A percentile compares a stretch with the other conserved stretches of the same genome.
Conservation (phyloP, 2,329 filamentous ascomycete genomes). For the Cytospora paraplurivora region DNA sequence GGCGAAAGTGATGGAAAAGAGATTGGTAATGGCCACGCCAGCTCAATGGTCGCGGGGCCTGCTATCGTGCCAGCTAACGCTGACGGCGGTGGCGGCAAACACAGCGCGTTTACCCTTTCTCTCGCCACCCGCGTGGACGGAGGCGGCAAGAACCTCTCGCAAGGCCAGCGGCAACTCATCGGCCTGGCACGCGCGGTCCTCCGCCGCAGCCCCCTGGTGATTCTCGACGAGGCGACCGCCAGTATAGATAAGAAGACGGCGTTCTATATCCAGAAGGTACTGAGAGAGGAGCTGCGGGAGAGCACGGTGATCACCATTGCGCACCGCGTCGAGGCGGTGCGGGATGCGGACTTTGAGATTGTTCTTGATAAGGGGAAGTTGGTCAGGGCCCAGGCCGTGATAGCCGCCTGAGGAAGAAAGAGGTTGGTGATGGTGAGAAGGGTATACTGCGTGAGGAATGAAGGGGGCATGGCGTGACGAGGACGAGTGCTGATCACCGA, state of each 20-base stretch:
- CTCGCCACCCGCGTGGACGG: constrained; percentile 57
- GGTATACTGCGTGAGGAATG: too few relatives aligned
- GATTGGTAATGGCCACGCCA: not conserved
- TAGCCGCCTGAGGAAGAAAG: not conserved
- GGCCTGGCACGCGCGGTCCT: constrained; percentile 62
- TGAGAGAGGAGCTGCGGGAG: constrained; percentile 54
- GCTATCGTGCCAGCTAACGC: constrained; percentile 33
- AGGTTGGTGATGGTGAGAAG: too few relatives aligned
- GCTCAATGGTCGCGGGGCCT: constrained; percentile 29
- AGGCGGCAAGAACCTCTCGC: constrained; percentile 63
- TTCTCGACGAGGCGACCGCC: constrained; percentile 67
- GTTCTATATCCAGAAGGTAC: constrained; percentile 57
- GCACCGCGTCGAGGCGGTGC: constrained; percentile 65
- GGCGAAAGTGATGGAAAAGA: constrained; percentile 2
- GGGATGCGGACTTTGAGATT: constrained; percentile 58
- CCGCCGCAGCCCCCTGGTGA: constrained; percentile 60
- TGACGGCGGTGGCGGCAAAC: constrained; percentile 40
- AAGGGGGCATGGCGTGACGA: not conserved
- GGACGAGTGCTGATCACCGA: too few relatives aligned
- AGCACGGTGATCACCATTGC: constrained; percentile 68
- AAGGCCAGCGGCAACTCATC: constrained; percentile 64
- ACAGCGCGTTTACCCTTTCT: constrained; percentile 38
- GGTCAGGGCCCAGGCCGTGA: constrained; percentile 38
- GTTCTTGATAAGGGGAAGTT: constrained; percentile 55
- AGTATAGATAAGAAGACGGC: constrained; percentile 64